phyloP scores from a whole-genome alignment of 1,284 basidiomycete species.

The Lentinula novae-zelandiae region DNA sequence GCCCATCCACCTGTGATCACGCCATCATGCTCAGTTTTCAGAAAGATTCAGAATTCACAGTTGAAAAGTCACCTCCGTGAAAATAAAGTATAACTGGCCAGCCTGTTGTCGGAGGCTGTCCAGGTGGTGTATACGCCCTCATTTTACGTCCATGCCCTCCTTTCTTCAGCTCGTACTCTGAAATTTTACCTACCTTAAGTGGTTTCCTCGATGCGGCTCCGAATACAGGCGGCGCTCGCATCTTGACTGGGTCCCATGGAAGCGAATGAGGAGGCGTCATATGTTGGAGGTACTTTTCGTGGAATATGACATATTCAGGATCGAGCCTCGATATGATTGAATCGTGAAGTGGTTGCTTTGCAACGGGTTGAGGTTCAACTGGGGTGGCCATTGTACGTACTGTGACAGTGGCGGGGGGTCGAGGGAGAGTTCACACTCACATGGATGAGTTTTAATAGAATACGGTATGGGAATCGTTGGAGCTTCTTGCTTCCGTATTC shows the following conservation, averaged over 20 bases:
- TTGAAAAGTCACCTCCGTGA: slow-evolving; percentile 38
- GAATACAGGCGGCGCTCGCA: slow-evolving; percentile 45
- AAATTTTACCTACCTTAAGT: slow-evolving; percentile 46
- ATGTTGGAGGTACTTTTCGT: slow-evolving; percentile 45
- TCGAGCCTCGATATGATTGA: slow-evolving; percentile 53
- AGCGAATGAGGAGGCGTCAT: slow-evolving; percentile 49
- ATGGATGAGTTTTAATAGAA: no score
- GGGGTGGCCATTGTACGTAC: background rate
- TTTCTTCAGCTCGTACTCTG: slow-evolving; percentile 29
- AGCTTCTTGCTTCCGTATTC: no score
- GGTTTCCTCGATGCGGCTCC: slow-evolving; percentile 54
- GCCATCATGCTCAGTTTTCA: no score
- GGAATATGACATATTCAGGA: slow-evolving; percentile 60
- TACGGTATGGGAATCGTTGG: no score
- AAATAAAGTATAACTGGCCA: slow-evolving; percentile 39
- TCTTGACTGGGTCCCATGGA: slow-evolving; percentile 50
- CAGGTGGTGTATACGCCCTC: slow-evolving; percentile 55
- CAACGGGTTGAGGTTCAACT: background rate
- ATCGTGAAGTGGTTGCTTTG: slow-evolving; percentile 52
- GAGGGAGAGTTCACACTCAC: no score
- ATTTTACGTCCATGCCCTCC: slow-evolving; percentile 6
- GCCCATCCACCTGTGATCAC: slow-evolving; percentile 60
- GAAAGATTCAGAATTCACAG: background rate
- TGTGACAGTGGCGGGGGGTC: background rate
- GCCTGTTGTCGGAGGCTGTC: slow-evolving; percentile 40